A percentile compares a stretch with the other conserved stretches of the same genome.
phyloP scores from a whole-genome alignment of 2,329 filamentous ascomycete genomes.

The Ophidiomyces ophidiicola region DNA sequence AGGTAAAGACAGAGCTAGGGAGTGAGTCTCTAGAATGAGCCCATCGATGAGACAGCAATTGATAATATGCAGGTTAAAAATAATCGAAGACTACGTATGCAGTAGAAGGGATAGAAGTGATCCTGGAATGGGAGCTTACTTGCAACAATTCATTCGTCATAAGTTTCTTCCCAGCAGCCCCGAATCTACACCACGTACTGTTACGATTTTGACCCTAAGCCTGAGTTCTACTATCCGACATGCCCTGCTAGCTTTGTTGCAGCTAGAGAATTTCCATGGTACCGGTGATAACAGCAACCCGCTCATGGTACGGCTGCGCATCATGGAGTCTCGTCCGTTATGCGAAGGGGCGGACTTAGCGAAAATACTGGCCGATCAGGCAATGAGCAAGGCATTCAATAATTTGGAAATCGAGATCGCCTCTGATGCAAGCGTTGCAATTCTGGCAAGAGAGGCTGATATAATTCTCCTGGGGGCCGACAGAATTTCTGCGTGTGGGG shows the following conservation, averaged over 20 bases:
- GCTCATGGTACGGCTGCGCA: conserved; percentile 34
- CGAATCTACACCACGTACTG: conserved; percentile 10
- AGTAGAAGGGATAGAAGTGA: conserved; percentile 11
- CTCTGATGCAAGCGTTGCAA: conserved; percentile 48
- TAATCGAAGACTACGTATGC: conserved; percentile 19
- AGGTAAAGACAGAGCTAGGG: conserved; percentile 16
- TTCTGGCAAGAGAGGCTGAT: conserved; percentile 43
- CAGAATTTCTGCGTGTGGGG: conserved; percentile 44
- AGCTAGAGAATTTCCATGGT: background rate
- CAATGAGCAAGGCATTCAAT: conserved; percentile 18
- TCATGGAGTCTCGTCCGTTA: conserved; percentile 55
- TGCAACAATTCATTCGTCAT: conserved; percentile 15
- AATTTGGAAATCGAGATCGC: conserved; percentile 39
- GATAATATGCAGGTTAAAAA: conserved; percentile 19
- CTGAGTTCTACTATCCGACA: conserved; percentile 48
- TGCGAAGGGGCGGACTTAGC: conserved; percentile 53
- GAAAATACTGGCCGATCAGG: conserved; percentile 27
- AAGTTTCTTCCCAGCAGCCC: conserved; percentile 13
- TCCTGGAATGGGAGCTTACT: conserved; percentile 19
- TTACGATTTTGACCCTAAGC: conserved; percentile 49
- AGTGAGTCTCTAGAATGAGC: background rate
- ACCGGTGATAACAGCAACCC: background rate
- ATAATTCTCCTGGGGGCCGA: conserved; percentile 54
- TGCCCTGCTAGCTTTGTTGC: conserved; percentile 13
- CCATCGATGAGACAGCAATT: conserved; percentile 15